Evolutionary conservation across 2,329 filamentous ascomycete genomes (phyloP).

Genomic region (Endoconidiophora polonica): DNA sequence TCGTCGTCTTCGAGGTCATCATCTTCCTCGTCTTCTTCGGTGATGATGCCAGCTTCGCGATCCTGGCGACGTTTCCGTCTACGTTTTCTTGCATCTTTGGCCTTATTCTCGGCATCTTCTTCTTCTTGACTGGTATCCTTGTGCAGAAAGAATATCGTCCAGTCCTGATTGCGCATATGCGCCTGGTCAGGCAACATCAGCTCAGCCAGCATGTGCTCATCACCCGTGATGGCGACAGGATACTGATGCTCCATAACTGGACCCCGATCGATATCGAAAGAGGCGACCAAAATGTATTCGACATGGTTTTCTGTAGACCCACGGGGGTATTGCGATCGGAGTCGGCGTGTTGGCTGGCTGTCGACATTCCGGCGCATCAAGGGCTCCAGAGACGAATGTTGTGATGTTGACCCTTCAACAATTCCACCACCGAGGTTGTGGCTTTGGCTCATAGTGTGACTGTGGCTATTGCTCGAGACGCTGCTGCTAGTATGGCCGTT

Average conservation of each 20-base stretch:
- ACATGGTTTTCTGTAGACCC: slow-evolving; percentile 76
- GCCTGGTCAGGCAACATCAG: slow-evolving; percentile 97
- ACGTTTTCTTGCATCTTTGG: slow-evolving; percentile 33
- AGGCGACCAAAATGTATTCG: slow-evolving; percentile 94
- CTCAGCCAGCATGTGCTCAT: slow-evolving; percentile 96
- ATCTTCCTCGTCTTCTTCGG: slow-evolving; percentile 28
- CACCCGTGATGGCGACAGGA: slow-evolving; percentile 82
- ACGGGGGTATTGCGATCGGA: slow-evolving; percentile 62
- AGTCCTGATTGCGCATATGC: slow-evolving; percentile 86
- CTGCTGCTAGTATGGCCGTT: slow-evolving; percentile 2
- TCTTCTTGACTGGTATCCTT: slow-evolving; percentile 79
- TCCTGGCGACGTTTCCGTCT: slow-evolving; percentile 36
- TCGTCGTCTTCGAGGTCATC: slow-evolving; percentile 32
- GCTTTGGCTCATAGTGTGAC: slow-evolving; percentile 6
- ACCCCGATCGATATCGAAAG: slow-evolving; percentile 90
- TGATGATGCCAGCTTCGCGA: slow-evolving; percentile 30
- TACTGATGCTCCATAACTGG: slow-evolving; percentile 98
- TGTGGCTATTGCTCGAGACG: neutral
- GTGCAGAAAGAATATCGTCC: slow-evolving; percentile 98
- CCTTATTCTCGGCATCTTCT: slow-evolving; percentile 55
- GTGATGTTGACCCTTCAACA: slow-evolving; percentile 30
- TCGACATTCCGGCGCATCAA: slow-evolving; percentile 33
- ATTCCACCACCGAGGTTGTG: neutral
- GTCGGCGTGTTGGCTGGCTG: slow-evolving; percentile 33
- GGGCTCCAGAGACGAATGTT: slow-evolving; percentile 38